These are phyloP conservation scores for Microdochium bolleyi DNA, from an alignment of 2,329 filamentous ascomycete species.

Conservation along the genomic window DNA sequence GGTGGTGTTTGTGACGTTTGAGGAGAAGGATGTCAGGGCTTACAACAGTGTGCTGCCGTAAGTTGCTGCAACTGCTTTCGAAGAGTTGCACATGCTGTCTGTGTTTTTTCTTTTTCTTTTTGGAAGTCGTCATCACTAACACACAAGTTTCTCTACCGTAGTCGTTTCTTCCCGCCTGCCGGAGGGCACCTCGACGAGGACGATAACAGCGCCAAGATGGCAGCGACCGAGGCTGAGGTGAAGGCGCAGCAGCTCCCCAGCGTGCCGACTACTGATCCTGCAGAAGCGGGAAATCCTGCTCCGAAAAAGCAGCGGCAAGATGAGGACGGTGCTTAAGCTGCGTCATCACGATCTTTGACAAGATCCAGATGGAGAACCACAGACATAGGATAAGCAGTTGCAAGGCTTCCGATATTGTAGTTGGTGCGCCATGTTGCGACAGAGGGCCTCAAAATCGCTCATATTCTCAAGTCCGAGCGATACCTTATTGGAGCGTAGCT, in stretches of 20 bases:
- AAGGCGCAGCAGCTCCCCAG: constrained; percentile 22
- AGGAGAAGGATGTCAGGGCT: constrained; percentile 65
- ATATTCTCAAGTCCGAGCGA: too few species aligned
- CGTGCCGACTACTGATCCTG: constrained; percentile 24
- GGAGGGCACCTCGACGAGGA: constrained; percentile 5
- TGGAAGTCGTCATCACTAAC: not conserved
- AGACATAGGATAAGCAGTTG: too few species aligned
- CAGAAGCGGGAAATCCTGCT: constrained; percentile 15
- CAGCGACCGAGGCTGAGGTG: constrained; percentile 12
- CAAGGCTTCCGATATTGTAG: too few species aligned
- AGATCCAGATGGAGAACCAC: too few species aligned
- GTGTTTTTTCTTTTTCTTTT: too few species aligned
- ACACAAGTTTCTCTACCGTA: constrained; percentile 1
- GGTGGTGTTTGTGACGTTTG: constrained; percentile 81
- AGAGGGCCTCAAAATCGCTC: too few species aligned
- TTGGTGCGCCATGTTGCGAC: too few species aligned
- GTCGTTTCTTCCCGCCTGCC: constrained; percentile 16
- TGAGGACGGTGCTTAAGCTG: constrained; percentile 2
- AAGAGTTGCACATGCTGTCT: not conserved
- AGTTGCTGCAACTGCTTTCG: constrained; percentile 25
- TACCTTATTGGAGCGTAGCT: too few species aligned
- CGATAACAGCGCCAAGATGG: constrained; percentile 8
- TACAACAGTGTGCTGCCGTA: constrained; percentile 70
- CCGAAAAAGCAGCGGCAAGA: constrained; percentile 24
- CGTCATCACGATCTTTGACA: too few species aligned